Base-by-base conservation (phyloP, 2,329 filamentous ascomycete genomes). In the Fusarium domesticum region DNA sequence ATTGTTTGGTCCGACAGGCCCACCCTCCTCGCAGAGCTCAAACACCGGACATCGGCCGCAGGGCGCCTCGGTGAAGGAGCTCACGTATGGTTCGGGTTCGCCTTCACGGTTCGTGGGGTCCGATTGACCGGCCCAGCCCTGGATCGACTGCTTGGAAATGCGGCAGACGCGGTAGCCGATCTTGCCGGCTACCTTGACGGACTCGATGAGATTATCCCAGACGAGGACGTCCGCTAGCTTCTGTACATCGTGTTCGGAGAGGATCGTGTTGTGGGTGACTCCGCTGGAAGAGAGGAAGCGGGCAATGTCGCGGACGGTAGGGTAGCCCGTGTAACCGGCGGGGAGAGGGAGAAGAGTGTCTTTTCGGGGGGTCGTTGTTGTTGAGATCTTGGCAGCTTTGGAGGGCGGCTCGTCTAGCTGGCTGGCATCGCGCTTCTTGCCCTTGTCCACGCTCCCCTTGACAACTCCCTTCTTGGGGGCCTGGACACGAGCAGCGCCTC, bases 11-110 rank as follows among this genome's bases (percentile, higher is more conserved):
- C 85, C 95, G 17, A 98, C 89, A 0, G 90, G 89, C 0, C 92
- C 92, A 6, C 89, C 90, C 48, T 95, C 89, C 54, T 89, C 86
- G 64, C 93, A 98, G 2, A 97, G 76, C 45, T 93, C 86, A 64
- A 96, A 96, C 3, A 96, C 92, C 0, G 93, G 93, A 66, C 93
- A 98, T 43, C 83, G 78, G 2, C 92, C 91, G 66, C 93, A 98
- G 1, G 93, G 93, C 3, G 86, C 84, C 65, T 96, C 90, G 2
- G 88, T 95, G 54, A 92, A 81, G 4, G 87, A 87, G 57, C 91
- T 95, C 54, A 76, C 60, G 40, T 70, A 70, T 14, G 72, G 67
- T 39, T 73, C 71, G 44, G 57, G 73, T 5, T 68, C 73, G 5
- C 62, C 66, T 28, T 66, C 63, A 17, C 62, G 56, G 5, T 66